Conservation (phyloP, 2,329 filamentous ascomycete species). For the Neoarthrinium moseri region DNA sequence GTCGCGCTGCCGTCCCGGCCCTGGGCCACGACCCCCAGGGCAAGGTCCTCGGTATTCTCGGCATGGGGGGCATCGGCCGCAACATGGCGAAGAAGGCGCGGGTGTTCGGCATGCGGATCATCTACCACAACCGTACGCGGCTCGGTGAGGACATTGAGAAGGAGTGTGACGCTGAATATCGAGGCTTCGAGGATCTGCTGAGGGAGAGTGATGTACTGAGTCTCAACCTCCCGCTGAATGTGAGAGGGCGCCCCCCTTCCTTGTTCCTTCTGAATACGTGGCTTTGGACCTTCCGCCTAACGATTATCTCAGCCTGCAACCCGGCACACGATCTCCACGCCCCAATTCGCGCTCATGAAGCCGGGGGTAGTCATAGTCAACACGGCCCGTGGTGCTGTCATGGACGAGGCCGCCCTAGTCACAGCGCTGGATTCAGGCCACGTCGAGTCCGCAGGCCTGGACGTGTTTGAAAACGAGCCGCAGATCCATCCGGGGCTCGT, state of each 20-base stretch:
- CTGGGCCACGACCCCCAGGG: conserved; percentile 76
- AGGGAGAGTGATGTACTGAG: conserved; percentile 72
- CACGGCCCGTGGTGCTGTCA: conserved; percentile 78
- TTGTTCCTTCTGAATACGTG: not conserved
- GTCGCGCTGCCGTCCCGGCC: conserved; percentile 43
- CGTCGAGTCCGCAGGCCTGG: conserved; percentile 70
- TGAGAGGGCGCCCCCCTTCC: conserved; percentile 38
- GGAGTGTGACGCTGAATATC: conserved; percentile 61
- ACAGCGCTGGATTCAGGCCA: conserved; percentile 67
- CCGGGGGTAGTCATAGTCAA: conserved; percentile 75
- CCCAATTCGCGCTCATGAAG: conserved; percentile 77
- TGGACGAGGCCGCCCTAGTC: conserved; percentile 79
- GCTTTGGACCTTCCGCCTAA: not conserved
- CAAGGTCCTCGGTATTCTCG: conserved; percentile 76
- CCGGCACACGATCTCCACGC: conserved; percentile 69
- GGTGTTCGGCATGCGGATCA: conserved; percentile 72
- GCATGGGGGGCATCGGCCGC: conserved; percentile 83
- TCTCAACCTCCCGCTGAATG: conserved; percentile 79
- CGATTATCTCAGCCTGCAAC: conserved; percentile 50
- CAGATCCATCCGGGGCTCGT: conserved; percentile 71
- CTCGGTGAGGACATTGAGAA: conserved; percentile 53
- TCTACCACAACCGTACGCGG: conserved; percentile 71
- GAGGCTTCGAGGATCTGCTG: conserved; percentile 72
- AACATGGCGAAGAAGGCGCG: conserved; percentile 73
- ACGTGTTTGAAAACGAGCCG: conserved; percentile 83